phyloP scores from a whole-genome alignment of 805 yeast genomes.

The Isabelozyma gotoi region DNA sequence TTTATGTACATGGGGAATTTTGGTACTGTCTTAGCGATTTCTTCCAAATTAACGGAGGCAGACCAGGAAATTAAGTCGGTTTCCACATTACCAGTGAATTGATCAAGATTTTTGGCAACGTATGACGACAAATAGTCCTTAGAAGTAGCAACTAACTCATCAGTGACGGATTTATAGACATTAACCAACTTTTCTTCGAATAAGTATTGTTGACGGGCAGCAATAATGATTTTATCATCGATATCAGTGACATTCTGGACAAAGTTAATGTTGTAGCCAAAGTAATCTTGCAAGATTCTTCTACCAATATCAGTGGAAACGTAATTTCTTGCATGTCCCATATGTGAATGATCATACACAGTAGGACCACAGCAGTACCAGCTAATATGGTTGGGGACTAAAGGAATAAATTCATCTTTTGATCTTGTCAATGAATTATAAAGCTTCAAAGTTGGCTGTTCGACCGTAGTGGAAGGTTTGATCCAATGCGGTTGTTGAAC shows the following conservation, averaged over 20 bases:
- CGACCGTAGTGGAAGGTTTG: slow-evolving; percentile 11
- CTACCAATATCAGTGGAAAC: slow-evolving; percentile 93
- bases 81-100: slow-evolving; percentile 23
- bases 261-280: slow-evolving; percentile 83
- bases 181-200: slow-evolving; percentile 57
- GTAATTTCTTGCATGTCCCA: slow-evolving; percentile 98
- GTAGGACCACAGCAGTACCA: slow-evolving; percentile 99
- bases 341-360: slow-evolving; percentile 91
- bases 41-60: slow-evolving; percentile 45
- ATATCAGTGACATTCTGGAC: slow-evolving; percentile 98
- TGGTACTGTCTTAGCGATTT: slow-evolving; percentile 60
- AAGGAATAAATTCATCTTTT: slow-evolving; percentile 78
- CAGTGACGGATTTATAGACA: slow-evolving; percentile 24
- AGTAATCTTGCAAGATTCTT: slow-evolving; percentile 83
- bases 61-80: slow-evolving; percentile 54
- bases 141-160: slow-evolving; percentile 38
- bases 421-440: slow-evolving; percentile 83
- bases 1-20: slow-evolving; percentile 82
- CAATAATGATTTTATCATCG: slow-evolving; percentile 92
- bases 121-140: slow-evolving; percentile 48
- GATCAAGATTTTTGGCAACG: slow-evolving; percentile 55
- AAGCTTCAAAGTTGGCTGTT: slow-evolving; percentile 49
- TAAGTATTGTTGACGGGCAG: slow-evolving; percentile 87
- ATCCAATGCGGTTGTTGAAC: slow-evolving; percentile 41
- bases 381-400: slow-evolving; percentile 59